Base-by-base conservation (phyloP, 1,139 yeast genomes). In the Kodamaea anthophila region DNA sequence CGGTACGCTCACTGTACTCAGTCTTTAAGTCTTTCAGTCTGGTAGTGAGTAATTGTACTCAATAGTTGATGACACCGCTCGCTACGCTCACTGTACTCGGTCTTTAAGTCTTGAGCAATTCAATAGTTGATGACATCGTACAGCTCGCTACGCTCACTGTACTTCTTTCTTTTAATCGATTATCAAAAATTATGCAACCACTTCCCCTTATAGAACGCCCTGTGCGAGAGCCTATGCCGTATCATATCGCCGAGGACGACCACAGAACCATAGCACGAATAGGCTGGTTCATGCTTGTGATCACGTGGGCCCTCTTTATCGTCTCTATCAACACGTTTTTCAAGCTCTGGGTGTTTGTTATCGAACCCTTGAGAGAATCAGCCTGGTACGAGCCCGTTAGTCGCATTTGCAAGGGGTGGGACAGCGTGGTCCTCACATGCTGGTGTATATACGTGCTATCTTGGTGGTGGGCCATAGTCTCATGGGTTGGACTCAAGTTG, bases 401-500 rank as follows among this genome's bases (percentile, higher is more conserved):
- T 2, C 21, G 7, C 5, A 26, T 37, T 2, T 51, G 51, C 30
- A 46, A 38, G 24, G 38, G 52, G 3, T 48, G 52, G 6, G 71
- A 74, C 40, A 65, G 68, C 39, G 73, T 74, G 40, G 62, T 78
- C 2, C 52, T 73, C 27, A 56, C 71, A 15, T 44, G 73, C 13
- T 66, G 78, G 55, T 59, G 80, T 30, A 58, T 72, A 7, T 75
- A 74, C 34, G 74, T 78, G 15, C 70, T 79, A 5, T 51, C 71
- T 1, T 82, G 93, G 91, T 70, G 83, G 51, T 82, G 93, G 91
- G 74, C 86, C 24, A 55, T 78, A 5, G 58, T 71, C 3, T 76
- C 87, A 5, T 82, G 93, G 93, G 63, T 77, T 38, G 87, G 91
- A 18, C 69, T 81, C 69, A 82, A 82, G 50, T 60, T 81, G 35